Percentiles rank a stretch among this genome's conserved stretches.
phyloP scores from a whole-genome alignment of 192 early-diverging fungal genomes.

The Irineochytrium annulatum region DNA sequence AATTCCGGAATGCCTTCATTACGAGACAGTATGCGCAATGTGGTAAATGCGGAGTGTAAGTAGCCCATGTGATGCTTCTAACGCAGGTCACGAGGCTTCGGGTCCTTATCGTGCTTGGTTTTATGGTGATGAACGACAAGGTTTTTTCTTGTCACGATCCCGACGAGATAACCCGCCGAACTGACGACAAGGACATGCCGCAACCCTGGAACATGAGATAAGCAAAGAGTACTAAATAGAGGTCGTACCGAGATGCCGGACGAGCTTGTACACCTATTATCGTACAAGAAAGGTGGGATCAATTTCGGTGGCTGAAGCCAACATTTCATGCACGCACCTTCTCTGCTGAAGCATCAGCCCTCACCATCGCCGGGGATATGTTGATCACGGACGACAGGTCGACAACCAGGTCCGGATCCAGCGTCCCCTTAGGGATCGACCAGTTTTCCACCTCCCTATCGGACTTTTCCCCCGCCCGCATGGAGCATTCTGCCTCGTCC shows the following conservation, averaged over 20 bases:
- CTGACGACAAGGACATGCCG: slow-evolving; percentile 35
- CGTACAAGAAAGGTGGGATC: too few relatives aligned
- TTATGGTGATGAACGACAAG: too few relatives aligned
- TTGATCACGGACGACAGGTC: slow-evolving; percentile 16
- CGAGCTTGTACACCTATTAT: slow-evolving; percentile 25
- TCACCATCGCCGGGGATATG: slow-evolving; percentile 19
- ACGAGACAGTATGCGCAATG: too few relatives aligned
- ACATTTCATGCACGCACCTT: too few relatives aligned
- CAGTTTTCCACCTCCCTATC: not conserved
- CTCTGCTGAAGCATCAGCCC: slow-evolving; percentile 24
- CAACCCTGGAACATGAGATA: too few relatives aligned
- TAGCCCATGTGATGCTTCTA: too few relatives aligned
- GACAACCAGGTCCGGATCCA: not conserved
- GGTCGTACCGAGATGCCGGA: slow-evolving; percentile 30
- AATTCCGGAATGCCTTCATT: too few relatives aligned
- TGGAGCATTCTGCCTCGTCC: not conserved
- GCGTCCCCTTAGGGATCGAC: not conserved
- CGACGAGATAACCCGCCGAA: slow-evolving; percentile 27
- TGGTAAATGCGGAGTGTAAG: too few relatives aligned
- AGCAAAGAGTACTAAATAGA: too few relatives aligned
- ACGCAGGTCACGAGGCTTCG: too few relatives aligned
- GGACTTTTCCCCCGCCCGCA: slow-evolving; percentile 1
- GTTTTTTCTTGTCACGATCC: slow-evolving; percentile 18
- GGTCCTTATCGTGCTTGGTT: too few relatives aligned
- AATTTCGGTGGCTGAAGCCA: too few relatives aligned